phyloP scores from a whole-genome alignment of 2,329 filamentous ascomycete species.

The Escovopsis sp. region DNA sequence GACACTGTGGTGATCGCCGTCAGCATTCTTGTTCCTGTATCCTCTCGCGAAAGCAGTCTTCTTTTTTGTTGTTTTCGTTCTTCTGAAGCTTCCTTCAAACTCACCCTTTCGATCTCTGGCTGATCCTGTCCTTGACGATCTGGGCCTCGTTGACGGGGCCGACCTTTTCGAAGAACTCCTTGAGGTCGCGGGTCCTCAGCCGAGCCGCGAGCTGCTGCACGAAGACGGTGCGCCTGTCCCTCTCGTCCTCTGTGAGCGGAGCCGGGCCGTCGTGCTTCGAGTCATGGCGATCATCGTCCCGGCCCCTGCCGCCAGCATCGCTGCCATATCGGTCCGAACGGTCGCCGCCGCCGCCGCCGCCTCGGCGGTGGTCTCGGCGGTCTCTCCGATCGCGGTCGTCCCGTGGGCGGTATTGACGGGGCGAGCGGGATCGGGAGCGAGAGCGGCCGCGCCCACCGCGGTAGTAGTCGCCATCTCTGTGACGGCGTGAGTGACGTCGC shows the following conservation, averaged over 20 bases:
- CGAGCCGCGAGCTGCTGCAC: conserved; percentile 95
- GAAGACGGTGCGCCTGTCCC: conserved; percentile 92
- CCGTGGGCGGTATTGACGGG: conserved; percentile 41
- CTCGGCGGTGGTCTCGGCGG: conserved; percentile 37
- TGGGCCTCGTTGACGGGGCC: conserved; percentile 93
- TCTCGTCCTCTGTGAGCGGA: conserved; percentile 82
- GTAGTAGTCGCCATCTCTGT: conserved; percentile 63
- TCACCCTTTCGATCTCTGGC: conserved; percentile 93
- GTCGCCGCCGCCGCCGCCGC: conserved; percentile 34
- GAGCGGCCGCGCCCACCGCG: conserved; percentile 32
- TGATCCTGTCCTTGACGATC: conserved; percentile 96
- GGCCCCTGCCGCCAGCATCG: conserved; percentile 35
- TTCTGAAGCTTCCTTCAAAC: conserved; percentile 21
- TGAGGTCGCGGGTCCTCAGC: conserved; percentile 80
- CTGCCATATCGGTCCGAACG: conserved; percentile 37
- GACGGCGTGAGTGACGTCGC: conserved; percentile 56
- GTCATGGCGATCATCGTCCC: conserved; percentile 32
- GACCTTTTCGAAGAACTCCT: conserved; percentile 89
- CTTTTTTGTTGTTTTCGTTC: not conserved
- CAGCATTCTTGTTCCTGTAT: conserved; percentile 16
- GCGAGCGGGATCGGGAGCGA: conserved; percentile 58
- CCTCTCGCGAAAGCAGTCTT: too few relatives aligned
- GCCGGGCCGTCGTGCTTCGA: conserved; percentile 43
- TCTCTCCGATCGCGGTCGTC: conserved; percentile 36
- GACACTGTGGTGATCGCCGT: conserved; percentile 46